Evolutionary conservation across 768 basidiomycete species (phyloP).

Genomic region (Boletus subcaerulescens): DNA sequence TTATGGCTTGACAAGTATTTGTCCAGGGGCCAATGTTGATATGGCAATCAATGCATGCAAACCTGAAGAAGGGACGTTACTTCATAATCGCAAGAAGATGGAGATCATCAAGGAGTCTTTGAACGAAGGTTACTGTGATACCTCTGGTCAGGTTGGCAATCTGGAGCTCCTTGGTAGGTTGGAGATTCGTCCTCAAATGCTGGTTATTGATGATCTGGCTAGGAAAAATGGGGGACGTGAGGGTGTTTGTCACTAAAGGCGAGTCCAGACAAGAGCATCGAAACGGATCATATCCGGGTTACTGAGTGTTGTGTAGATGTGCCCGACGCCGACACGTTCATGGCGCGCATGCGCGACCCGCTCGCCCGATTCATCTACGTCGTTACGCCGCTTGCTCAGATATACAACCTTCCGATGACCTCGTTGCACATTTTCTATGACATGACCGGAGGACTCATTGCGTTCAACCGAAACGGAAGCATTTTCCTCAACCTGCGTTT

Average conservation of each 20-base stretch:
- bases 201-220: constrained; percentile 1
- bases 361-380: constrained; percentile 73
- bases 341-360: constrained; percentile 51
- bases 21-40: constrained; percentile 56
- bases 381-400: constrained; percentile 57
- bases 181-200: background rate
- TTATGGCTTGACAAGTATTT: background rate
- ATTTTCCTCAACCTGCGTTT: constrained; percentile 88
- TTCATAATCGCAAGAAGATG: constrained; percentile 68
- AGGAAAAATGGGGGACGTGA: constrained; percentile 63
- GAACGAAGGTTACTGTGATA: constrained; percentile 82
- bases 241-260: constrained; percentile 66
- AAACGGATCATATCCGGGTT: background rate
- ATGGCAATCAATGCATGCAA: constrained; percentile 72
- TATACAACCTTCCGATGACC: constrained; percentile 71
- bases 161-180: constrained; percentile 57
- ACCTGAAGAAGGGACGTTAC: constrained; percentile 57
- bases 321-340: constrained; percentile 45
- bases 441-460: constrained; percentile 73
- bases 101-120: constrained; percentile 68
- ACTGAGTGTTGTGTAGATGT: constrained; percentile 46
- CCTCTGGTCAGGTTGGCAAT: constrained; percentile 61
- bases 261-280: background rate
- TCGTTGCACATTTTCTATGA: constrained; percentile 90
- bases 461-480: constrained; percentile 88